Evolutionary conservation across 805 yeast genomes (phyloP), one percentile per base, ranked within the genome.

Genomic region (Cyberlindnera bimundalis): DNA sequence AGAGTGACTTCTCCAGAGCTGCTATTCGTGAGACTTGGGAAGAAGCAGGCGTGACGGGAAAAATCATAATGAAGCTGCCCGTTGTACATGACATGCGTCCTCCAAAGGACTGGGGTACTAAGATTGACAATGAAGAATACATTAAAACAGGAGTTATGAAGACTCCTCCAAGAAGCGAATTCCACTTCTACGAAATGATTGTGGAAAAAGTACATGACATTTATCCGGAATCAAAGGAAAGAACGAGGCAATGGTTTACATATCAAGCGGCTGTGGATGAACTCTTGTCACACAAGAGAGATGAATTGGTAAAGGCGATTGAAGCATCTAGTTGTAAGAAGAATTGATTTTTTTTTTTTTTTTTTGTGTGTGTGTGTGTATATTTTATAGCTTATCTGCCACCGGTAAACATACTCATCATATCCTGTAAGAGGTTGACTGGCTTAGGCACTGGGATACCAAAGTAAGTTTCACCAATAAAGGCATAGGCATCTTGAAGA

Each of bases 11-110:
- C 15, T 18, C 29, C 36, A 52, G 16, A 61, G 68, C 50, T 66
- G 97, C 97, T 0, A 67, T 73, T 14, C 70, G 99, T 44, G 99
- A 93, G 59, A 86, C 96, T 0, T 93, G 99, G 99, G 99, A 93
- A 61, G 99, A 93, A 64, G 93, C 96, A 0, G 99, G 99, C 0
- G 85, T 85, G 18, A 74, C 73, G 26, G 96, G 97, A 7, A 65
- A 59, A 14, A 70, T 89, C 4, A 53, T 68, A 4, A 52, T 57
- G 29, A 69, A 70, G 43, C 64, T 91, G 30, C 95, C 91, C 0
- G 67, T 75, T 1, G 81, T 85, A 19, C 74, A 73, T 34, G 96
- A 90, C 48, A 56, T 60, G 60, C 59, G 80, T 42, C 74, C 76
- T 4, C 71, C 73, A 13, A 68, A 72, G 51, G 59, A 64, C 17